A percentile compares a stretch with the other conserved stretches of the same genome.
These are phyloP conservation scores for Mycena vitilis DNA, from an alignment of 768 basidiomycete species.

Conservation along the genomic window DNA sequence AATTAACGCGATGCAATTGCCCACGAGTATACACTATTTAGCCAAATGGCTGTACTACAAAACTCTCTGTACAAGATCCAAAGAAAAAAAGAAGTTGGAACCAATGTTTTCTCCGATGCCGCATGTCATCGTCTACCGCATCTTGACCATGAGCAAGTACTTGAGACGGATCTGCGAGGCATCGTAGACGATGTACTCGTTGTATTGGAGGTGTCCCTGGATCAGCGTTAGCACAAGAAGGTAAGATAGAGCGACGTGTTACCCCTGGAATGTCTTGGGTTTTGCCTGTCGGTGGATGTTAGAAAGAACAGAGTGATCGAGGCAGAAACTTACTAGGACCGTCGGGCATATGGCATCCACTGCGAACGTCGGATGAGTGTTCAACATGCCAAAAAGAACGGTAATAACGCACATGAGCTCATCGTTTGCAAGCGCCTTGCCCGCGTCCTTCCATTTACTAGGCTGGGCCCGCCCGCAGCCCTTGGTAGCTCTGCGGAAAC, in stretches of 20 bases:
- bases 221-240: conserved; percentile 11
- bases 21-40: conserved; percentile 28
- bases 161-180: conserved; percentile 66
- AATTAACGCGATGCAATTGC: conserved; percentile 37
- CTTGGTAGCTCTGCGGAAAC: conserved; percentile 58
- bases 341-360: conserved; percentile 71
- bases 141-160: conserved; percentile 69
- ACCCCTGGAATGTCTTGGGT: conserved; percentile 46
- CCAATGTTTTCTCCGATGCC: background rate
- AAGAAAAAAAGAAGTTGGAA: background rate
- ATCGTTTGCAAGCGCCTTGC: conserved; percentile 57
- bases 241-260: conserved; percentile 21
- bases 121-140: conserved; percentile 41
- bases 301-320: background rate
- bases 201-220: conserved; percentile 32
- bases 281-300: background rate
- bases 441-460: conserved; percentile 69
- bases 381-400: background rate
- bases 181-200: conserved; percentile 73
- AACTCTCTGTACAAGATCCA: conserved; percentile 18
- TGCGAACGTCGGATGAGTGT: background rate
- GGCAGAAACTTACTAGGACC: conserved; percentile 48
- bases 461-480: conserved; percentile 67
- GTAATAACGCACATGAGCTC: conserved; percentile 47
- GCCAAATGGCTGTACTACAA: conserved; percentile 28